phyloP scores from a whole-genome alignment of 306 rosid genomes.

The Vigna mungo region DNA sequence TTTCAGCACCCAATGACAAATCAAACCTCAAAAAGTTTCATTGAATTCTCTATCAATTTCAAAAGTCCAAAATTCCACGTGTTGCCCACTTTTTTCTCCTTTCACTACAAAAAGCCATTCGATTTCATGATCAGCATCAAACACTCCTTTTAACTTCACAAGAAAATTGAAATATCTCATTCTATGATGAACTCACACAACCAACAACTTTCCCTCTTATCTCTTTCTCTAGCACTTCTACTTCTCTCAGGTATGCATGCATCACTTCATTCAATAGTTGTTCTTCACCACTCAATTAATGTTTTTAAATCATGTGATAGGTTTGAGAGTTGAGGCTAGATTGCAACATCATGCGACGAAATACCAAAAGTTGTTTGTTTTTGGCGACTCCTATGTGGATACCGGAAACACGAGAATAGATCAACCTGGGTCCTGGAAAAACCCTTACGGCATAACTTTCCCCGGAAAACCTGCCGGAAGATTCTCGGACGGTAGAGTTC shows the following conservation, averaged over 20 bases:
- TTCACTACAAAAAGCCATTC: no score
- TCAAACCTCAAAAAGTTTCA: neutral
- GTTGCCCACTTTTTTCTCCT: neutral
- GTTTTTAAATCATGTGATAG: neutral
- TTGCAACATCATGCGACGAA: neutral
- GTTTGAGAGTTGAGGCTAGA: slow-evolving; percentile 31
- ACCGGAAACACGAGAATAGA: slow-evolving; percentile 18
- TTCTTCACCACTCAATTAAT: no score
- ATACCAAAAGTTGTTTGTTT: slow-evolving; percentile 32
- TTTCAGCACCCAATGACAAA: neutral
- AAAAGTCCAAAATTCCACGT: neutral
- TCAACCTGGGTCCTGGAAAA: slow-evolving; percentile 32
- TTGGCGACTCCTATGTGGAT: slow-evolving; percentile 46
- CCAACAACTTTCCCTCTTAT: neutral
- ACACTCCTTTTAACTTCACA: no score
- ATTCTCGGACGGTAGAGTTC: slow-evolving; percentile 42
- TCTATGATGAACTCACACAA: no score
- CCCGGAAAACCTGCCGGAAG: slow-evolving; percentile 42
- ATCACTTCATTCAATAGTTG: no score
- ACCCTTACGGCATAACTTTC: slow-evolving; percentile 40
- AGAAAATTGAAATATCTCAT: no score
- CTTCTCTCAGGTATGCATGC: slow-evolving; percentile 32
- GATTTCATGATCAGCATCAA: no score
- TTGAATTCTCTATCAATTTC: neutral
- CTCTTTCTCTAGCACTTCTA: neutral